Conservation (phyloP, 2,329 filamentous ascomycete genomes). For the Magnaporthales sp. region DNA sequence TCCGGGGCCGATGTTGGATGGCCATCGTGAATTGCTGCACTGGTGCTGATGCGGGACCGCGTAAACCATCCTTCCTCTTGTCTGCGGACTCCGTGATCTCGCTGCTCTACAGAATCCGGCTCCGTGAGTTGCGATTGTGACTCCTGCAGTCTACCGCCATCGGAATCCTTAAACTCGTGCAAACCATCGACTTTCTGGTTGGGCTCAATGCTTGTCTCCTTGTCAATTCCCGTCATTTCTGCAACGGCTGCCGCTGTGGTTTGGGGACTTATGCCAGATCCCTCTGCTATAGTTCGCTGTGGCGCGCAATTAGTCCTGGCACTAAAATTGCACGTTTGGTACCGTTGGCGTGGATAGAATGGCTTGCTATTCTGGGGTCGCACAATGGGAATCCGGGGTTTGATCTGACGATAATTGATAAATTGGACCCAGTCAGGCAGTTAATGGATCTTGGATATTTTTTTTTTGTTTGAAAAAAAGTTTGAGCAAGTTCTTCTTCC, state of each 20-base stretch:
- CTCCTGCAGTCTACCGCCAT: neutral
- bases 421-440: neutral
- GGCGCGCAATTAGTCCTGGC: neutral
- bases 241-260: neutral
- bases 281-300: neutral
- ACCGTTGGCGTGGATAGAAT: neutral
- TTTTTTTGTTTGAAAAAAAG: neutral
- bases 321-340: neutral
- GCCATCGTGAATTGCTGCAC: conserved; percentile 4
- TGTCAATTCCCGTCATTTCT: neutral
- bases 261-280: neutral
- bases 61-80: neutral
- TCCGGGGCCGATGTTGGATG: conserved; percentile 5
- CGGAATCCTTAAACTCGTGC: neutral
- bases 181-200: neutral
- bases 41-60: conserved; percentile 1
- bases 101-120: neutral
- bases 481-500: neutral
- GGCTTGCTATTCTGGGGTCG: neutral
- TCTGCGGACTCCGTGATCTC: neutral
- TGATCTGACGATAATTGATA: neutral
- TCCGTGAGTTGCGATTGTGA: neutral
- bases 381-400: neutral
- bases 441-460: neutral
- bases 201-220: neutral